Base-by-base conservation (phyloP, 352 stramenopile genomes). In the Pythium monospermum region DNA sequence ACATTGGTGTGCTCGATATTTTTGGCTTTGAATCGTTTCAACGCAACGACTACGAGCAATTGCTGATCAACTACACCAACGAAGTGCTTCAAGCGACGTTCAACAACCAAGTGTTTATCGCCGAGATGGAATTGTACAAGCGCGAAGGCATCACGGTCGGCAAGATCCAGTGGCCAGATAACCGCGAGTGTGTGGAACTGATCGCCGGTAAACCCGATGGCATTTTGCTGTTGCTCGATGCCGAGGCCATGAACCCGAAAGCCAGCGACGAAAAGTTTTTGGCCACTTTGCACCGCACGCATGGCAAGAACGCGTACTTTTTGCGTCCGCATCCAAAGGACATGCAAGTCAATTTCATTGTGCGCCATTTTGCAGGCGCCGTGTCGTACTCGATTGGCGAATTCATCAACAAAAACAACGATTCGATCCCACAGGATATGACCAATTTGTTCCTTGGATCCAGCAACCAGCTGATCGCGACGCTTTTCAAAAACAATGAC, bases 401-500 rank as follows among this genome's bases (percentile, higher is more conserved):
- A 19, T 96, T 96, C 55, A 92, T 96, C 28, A 82, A 95, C 73
- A 96, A 95, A 65, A 96, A 95, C 79, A 93, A 92, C 59, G 87
- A 96, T 57, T 87, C 74, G 19, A 91, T 95, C 53, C 85, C 85
- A 32, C 58, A 67, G 32, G 87, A 94, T 53, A 87, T 95, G 79
- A 57, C 69, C 22, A 77, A 84, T n/a, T 63, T 96, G 2, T 95
- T 96, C 46, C 47, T 81, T 23, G 62, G 69, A 13, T 93, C 83
- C 39, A 66, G 52, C 15, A 92, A 90, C 60, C 64, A 61, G 12
- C 55, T 94, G 36, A 53, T 86, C 11, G 59, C 68, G 27, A 69
- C 73, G 15, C 73, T 96, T 22, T 94, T 95, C 55, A 63, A 77
- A 49, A 63, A 76, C 58, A 73, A 86, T 21, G 68, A 67, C n/a